Evolutionary conservation across 306 rosid genomes (phyloP), one percentile per base, ranked within the genome.

Genomic region (Delonix regia): DNA sequence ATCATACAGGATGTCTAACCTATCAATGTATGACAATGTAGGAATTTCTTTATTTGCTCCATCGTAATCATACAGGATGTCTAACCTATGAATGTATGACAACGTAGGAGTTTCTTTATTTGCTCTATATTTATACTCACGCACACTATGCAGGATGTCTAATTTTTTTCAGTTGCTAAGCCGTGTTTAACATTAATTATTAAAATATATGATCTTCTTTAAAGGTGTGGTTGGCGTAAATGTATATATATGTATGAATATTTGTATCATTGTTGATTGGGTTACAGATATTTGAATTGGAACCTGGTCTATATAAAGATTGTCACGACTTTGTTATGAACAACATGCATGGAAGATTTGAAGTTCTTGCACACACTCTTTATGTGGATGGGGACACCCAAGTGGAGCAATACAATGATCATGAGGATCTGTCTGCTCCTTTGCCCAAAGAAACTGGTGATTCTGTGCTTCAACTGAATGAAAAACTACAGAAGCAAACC

Each of bases 331-430:
- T 89, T 69, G 85, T 83, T 34, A 73, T 85, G 89, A 84, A 84
- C 71, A 84, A 77, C 61, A 70, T 91, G 78, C 88, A 89, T 56
- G 98, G 97, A 73, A 88, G 84, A 82, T 95, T 88, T 86, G 99
- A 95, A 82, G 97, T 92, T 77, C 96, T 95, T 82, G 93, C 92
- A 33, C 89, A 90, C 78, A 85, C 94, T 73, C 86, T 92, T 42
- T 85, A 87, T 62, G 93, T 87, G 42, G 99, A 89, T 21, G 97
- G 95, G 73, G 95, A 87, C 83, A 79, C 93, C 33, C 84, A 81
- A 13, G 85, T 92, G 39, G 98, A 89, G 24, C 88, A 88, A 75
- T 89, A 92, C 76, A 88, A 88, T 62, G 98, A 92, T 14, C 56
- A 88, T 0, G 97, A 87, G 73, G 88, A 80, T 19, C 74, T 80